Base-by-base conservation (phyloP, 495 filamentous ascomycete species). In the Rhizodiscina lignyota region DNA sequence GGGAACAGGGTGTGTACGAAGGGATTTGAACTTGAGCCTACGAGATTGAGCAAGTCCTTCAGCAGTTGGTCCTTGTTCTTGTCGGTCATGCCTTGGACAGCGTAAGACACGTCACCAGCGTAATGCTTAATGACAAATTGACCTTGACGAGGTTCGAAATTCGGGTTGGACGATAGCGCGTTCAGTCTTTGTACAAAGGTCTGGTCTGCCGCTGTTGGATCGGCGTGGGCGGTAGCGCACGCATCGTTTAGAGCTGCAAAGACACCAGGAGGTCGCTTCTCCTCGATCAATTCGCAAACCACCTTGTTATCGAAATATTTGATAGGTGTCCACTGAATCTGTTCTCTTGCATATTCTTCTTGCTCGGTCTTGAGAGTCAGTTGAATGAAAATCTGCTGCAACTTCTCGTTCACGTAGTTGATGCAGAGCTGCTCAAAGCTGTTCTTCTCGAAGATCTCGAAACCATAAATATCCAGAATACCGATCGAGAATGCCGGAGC, bases 251-350 rank as follows among this genome's bases (percentile, higher is more conserved):
- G 58, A 1, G 84, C 86, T 10, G 91, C 84, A 55, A 99, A 96
- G 16, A 99, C 77, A 45, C 91, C 91, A 2, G 86, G 80, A 12
- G 91, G 91, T 21, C 84, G 65, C 56, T 79, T 75, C 45, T 89
- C 82, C 55, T 96, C 91, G 44, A 99, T 96, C 48, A 99, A 55
- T 38, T 94, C 89, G 54, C 91, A 99, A 29, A 99, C 91, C 32
- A 99, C 72, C 65, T 94, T 96, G 64, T 99, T 99, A 59, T 99
- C 91, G 43, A 99, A 99, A 60, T 96, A 99, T 45, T 85, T 87
- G 65, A 99, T 99, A 2, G 91, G 91, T 0, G 86, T 94, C 91
- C 91, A 99, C 50, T 85, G 72, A 53, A 99, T 99, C 62, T 94
- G 73, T 53, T 99, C 91, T 31, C 84, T 66, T 10, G 80, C 84